Evolutionary conservation across 1,284 basidiomycete genomes (phyloP).

Genomic region (Ustilago curta): DNA sequence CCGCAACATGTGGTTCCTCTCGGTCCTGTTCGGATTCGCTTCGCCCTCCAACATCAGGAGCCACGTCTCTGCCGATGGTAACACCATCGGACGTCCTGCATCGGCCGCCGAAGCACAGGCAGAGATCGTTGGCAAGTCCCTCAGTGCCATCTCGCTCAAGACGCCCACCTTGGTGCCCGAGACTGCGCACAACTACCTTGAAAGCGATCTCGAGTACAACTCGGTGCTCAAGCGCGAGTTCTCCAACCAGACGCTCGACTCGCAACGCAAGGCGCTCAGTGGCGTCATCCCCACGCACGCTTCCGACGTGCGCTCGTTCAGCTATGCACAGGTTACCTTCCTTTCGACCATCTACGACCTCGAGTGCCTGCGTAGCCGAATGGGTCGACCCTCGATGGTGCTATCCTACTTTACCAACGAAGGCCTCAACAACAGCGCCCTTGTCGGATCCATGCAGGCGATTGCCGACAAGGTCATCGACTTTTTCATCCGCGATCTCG

Average conservation of each 20-base stretch:
- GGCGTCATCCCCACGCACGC: slow-evolving; percentile 77
- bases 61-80: slow-evolving; percentile 19
- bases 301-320: slow-evolving; percentile 80
- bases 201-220: slow-evolving; percentile 92
- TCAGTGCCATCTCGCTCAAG: slow-evolving; percentile 85
- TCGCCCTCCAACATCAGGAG: slow-evolving; percentile 38
- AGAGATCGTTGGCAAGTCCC: slow-evolving; percentile 73
- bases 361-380: slow-evolving; percentile 85
- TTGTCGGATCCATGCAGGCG: slow-evolving; percentile 83
- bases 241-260: slow-evolving; percentile 55
- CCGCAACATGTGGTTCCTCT: slow-evolving; percentile 94
- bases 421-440: slow-evolving; percentile 78
- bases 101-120: slow-evolving; percentile 78
- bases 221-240: slow-evolving; percentile 78
- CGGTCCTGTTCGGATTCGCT: slow-evolving; percentile 81
- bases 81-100: slow-evolving; percentile 56
- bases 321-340: slow-evolving; percentile 87
- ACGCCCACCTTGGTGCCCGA: slow-evolving; percentile 88
- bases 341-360: slow-evolving; percentile 88
- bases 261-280: slow-evolving; percentile 65
- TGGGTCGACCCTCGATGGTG: slow-evolving; percentile 83
- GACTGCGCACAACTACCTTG: slow-evolving; percentile 83
- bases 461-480: slow-evolving; percentile 82
- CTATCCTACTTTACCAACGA: slow-evolving; percentile 90
- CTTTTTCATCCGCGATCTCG: slow-evolving; percentile 66